phyloP scores from a whole-genome alignment of 2,329 filamentous ascomycete genomes.

The Grosmannia serpens region DNA sequence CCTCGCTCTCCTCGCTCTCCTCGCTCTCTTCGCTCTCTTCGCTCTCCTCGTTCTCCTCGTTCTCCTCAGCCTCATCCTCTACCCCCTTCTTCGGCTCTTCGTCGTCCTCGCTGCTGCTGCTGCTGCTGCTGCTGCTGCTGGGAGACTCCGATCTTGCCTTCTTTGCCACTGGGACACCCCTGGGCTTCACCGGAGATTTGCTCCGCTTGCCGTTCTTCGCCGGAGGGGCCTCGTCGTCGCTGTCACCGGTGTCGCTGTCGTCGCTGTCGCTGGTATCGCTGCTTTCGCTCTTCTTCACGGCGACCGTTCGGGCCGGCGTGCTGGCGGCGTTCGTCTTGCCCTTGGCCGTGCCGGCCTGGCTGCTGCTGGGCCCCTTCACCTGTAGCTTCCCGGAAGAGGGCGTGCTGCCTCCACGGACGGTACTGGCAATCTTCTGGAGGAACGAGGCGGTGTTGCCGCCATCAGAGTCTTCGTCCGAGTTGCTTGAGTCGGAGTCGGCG shows the following conservation, averaged over 20 bases:
- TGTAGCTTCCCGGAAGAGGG: constrained; percentile 8
- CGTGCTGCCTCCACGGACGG: not conserved
- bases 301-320: not conserved
- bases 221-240: constrained; percentile 5
- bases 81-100: not conserved
- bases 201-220: constrained; percentile 4
- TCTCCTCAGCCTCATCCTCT: not conserved
- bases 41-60: not conserved
- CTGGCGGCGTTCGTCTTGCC: constrained; percentile 10
- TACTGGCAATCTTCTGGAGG: constrained; percentile 10
- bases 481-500: constrained; percentile 17
- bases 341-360: constrained; percentile 6
- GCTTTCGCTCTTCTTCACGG: not conserved
- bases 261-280: constrained; percentile 8
- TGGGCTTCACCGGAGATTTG: not conserved
- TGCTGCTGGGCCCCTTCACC: not conserved
- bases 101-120: constrained; percentile 5
- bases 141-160: not conserved
- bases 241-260: constrained; percentile 6
- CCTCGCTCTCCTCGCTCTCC: not conserved
- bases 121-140: not conserved
- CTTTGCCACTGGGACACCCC: not conserved
- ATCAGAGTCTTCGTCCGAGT: constrained; percentile 7
- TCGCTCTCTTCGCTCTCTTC: not conserved
- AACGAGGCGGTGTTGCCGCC: constrained; percentile 6